Percentiles rank a stretch among this genome's conserved stretches.
These are phyloP conservation scores for Tetrahymena elliotti DNA, from an alignment of 73 alveolate genomes.

Conservation along the genomic window DNA sequence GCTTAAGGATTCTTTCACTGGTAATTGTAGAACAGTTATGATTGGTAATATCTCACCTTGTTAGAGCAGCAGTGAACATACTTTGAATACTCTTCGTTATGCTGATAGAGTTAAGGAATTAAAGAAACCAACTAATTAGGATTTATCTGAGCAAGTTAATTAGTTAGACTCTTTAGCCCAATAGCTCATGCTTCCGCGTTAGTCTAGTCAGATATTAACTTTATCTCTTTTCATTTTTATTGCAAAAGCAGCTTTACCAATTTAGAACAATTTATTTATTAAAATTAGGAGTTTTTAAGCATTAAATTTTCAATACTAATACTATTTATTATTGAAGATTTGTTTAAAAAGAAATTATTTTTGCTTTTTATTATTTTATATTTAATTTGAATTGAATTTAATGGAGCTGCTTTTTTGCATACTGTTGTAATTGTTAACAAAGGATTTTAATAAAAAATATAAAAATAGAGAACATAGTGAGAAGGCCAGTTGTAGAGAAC, in stretches of 20 bases:
- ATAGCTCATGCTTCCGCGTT: conserved; percentile 58
- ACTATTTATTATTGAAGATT: too few species aligned
- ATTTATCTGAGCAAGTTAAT: conserved; percentile 15
- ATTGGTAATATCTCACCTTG: conserved; percentile 98
- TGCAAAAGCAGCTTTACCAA: conserved; percentile 21
- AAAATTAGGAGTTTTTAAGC: too few species aligned
- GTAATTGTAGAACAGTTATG: conserved; percentile 99
- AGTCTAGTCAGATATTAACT: conserved; percentile 10
- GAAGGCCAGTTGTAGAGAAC: neutral
- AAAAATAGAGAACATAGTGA: neutral
- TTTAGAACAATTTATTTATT: neutral
- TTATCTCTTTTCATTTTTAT: neutral
- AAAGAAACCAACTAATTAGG: conserved; percentile 67
- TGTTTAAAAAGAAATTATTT: conserved; percentile 3
- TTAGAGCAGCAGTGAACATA: conserved; percentile 92
- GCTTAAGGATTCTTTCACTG: conserved; percentile 98
- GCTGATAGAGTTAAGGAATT: conserved; percentile 99
- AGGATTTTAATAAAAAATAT: neutral
- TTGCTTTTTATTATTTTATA: conserved; percentile 2
- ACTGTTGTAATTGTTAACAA: neutral
- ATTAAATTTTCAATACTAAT: too few species aligned
- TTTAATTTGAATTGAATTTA: neutral
- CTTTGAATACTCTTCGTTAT: conserved; percentile 98
- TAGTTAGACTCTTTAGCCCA: conserved; percentile 35
- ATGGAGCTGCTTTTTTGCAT: neutral